Base-by-base conservation (phyloP, 2,329 filamentous ascomycete species). In the Waltergamsia citrina region DNA sequence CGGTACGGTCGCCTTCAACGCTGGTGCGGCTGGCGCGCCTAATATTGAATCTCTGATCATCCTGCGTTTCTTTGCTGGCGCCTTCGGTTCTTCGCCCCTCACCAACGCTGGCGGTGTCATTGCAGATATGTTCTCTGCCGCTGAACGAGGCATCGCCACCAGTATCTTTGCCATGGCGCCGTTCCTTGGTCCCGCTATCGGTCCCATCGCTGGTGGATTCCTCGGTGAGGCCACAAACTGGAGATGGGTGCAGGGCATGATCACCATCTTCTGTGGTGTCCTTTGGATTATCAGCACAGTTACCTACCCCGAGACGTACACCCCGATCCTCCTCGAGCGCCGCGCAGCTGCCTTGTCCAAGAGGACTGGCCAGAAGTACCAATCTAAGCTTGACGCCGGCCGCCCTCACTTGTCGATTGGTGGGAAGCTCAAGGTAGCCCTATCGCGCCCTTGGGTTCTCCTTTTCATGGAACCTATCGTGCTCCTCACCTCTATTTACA, bases 401-500 rank as follows among this genome's bases (percentile, higher is more conserved):
- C 55, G 60, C 31, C 63, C 64, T 19, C 5, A 27, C 25, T 49
- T 60, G 18, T 57, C 57, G 4, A 43, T 72, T n/a, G 49, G 47
- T 7, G 51, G 65, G 35, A 66, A 71, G 25, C 69, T 81, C 50
- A 64, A 64, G 35, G 64, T 67, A 3, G 67, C 73, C 4, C 60
- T 82, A n/a, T 56, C 65, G 26, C 66, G 78, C 2, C 79, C 79
- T 2, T 80, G 74, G 74, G 54, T 77, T 24, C 58, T 85, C 5
- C 63, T 84, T 2, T 75, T 83, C 59, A 57, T 56, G 34, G 78
- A 84, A 45, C 78, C 78, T 5, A 82, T 83, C 41, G 74, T 82
- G 17, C 51, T 81, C 9, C 58, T 82, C 8, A 62, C 76, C 5
- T 71, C 67, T 6, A 58, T 81, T 18, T 83, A 82, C 59, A 71